Evolutionary conservation across 1,284 basidiomycete species (phyloP).

Genomic region (Malassezia globosa): DNA sequence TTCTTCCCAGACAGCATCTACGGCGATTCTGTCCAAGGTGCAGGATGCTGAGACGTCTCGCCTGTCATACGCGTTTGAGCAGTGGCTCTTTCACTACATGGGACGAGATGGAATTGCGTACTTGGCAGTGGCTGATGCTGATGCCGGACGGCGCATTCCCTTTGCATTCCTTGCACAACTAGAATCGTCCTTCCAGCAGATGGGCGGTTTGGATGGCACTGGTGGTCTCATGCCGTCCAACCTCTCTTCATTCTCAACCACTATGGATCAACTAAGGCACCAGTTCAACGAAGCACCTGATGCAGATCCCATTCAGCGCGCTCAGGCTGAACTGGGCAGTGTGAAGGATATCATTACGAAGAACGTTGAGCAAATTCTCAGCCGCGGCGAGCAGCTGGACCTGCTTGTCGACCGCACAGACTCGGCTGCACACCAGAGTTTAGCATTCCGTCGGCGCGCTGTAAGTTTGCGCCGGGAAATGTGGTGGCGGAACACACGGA

Average conservation of each 20-base stretch:
- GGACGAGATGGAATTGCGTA: conserved; percentile 56
- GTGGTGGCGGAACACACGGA: conserved; percentile 72
- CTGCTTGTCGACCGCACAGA: conserved; percentile 94
- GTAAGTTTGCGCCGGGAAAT: conserved; percentile 74
- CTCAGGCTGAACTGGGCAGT: conserved; percentile 77
- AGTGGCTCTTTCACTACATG: conserved; percentile 84
- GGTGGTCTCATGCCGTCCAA: conserved; percentile 15
- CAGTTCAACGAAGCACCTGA: conserved; percentile 81
- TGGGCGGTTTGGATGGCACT: background rate
- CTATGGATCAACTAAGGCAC: conserved; percentile 48
- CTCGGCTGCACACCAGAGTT: conserved; percentile 82
- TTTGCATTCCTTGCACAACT: conserved; percentile 84
- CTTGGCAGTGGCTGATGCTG: conserved; percentile 78
- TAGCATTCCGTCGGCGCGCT: conserved; percentile 86
- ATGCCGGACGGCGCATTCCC: conserved; percentile 65
- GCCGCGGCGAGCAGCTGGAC: conserved; percentile 86
- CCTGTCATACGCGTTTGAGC: conserved; percentile 60
- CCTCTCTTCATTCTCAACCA: too few relatives aligned
- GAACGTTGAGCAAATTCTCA: conserved; percentile 62
- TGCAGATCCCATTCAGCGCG: conserved; percentile 76
- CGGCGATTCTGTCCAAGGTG: conserved; percentile 86
- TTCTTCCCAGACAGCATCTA: conserved; percentile 58
- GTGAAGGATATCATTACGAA: conserved; percentile 92
- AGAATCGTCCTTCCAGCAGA: conserved; percentile 52
- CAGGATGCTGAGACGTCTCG: conserved; percentile 77